Evolutionary conservation across 2,329 filamentous ascomycete species (phyloP).

Genomic region (Xylaria sp.): DNA sequence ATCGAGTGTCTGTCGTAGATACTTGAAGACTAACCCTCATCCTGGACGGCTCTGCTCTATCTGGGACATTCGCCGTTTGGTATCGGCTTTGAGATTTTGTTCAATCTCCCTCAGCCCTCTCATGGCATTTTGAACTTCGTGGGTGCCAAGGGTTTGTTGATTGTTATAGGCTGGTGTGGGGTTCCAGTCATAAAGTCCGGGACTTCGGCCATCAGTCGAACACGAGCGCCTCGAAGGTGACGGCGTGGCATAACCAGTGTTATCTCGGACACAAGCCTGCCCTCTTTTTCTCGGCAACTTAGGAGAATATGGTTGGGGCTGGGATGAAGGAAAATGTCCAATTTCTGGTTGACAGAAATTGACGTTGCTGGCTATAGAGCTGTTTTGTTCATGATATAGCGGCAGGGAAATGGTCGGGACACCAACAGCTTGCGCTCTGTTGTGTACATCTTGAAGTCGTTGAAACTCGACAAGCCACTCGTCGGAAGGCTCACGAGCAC

Average conservation of each 20-base stretch:
- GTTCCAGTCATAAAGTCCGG: conserved; percentile 1
- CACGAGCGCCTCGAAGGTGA: neutral
- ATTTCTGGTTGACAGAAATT: neutral
- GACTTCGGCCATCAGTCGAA: neutral
- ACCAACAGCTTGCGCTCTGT: neutral
- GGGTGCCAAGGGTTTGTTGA: neutral
- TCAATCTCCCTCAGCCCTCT: conserved; percentile 18
- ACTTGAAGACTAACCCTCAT: neutral
- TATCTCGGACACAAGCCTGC: neutral
- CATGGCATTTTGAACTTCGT: neutral
- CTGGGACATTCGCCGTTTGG: conserved; percentile 22
- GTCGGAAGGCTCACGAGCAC: conserved; percentile 4
- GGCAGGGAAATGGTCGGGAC: neutral
- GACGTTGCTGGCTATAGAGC: neutral
- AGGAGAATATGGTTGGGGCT: too few relatives aligned
- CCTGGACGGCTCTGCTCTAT: conserved; percentile 10
- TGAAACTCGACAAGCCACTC: conserved; percentile 26
- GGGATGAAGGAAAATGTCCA: too few relatives aligned
- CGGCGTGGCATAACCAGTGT: neutral
- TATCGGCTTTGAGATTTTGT: conserved; percentile 17
- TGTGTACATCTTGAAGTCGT: conserved; percentile 13
- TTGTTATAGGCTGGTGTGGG: neutral
- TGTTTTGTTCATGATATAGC: neutral
- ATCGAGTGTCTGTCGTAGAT: neutral
- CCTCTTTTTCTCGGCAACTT: neutral